Base-by-base conservation (phyloP, 2,329 filamentous ascomycete genomes). In the Akanthomyces muscarius region DNA sequence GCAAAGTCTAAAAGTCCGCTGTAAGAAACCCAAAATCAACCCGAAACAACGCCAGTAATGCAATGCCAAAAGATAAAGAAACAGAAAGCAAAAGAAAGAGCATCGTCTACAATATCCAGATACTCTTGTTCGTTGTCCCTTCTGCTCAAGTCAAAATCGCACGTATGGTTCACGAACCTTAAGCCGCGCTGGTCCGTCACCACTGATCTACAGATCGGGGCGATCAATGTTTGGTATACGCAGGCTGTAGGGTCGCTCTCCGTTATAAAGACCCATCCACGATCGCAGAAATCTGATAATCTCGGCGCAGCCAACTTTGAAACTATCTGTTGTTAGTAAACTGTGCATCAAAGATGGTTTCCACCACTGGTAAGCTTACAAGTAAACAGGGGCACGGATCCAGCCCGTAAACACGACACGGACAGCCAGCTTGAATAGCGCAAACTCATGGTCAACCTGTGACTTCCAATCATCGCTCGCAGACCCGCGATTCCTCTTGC, bases 201-300 rank as follows among this genome's bases (percentile, higher is more conserved):
- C 7, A 8, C 23, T 28, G 6, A 8, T 63, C 42, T 58, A 63
- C 5, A 63, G 23, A 18, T 63, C 61, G 1, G 61, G 61, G 21
- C 61, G 61, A 28, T 63, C 41, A 36, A 63, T 33, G 53, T 63
- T 57, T 13, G 61, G 52, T 8, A 58, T 38, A 14, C 54, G 50
- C 53, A 57, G 47, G 23, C 33, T 53, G 54, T 58, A 63, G 13
- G 18, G 33, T 25, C 61, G 47, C 28, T 54, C 42, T 6, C 16
- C 23, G 8, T 58, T 63, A 47, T n/a, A 21, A 4, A 63, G 36
- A 14, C 61, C 61, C 53, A 63, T 63, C 61, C 61, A 63, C n/a
- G 33, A 23, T 21, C 61, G 44, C 25, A 63, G 1, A 18, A 53
- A 45, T 53, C 61, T 38, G 10, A 57, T 45, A 2, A 58, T 23